Evolutionary conservation across 129 eudicot species (phyloP).

Genomic region (Glebionis coronaria): DNA sequence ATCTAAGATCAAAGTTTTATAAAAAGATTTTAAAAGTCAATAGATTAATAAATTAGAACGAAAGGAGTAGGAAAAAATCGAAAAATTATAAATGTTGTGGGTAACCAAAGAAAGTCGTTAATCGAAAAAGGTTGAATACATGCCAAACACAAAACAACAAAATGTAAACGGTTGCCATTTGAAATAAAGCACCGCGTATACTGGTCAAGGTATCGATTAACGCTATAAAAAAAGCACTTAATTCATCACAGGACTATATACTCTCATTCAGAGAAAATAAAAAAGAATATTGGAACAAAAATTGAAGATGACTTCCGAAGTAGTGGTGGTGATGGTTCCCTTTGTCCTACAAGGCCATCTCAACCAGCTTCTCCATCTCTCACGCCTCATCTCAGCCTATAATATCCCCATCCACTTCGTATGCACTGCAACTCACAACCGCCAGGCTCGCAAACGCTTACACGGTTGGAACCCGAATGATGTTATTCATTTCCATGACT

Average conservation of each 20-base stretch:
- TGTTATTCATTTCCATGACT: constrained; percentile 41
- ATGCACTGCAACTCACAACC: constrained; percentile 37
- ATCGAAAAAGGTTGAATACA: too few species aligned
- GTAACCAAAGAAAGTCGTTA: too few species aligned
- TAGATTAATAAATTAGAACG: too few species aligned
- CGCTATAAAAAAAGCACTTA: background rate
- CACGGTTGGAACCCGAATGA: constrained; percentile 26
- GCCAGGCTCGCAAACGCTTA: constrained; percentile 36
- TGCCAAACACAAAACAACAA: too few species aligned
- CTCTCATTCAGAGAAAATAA: background rate
- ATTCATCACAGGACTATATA: background rate
- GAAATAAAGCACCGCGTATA: too few species aligned
- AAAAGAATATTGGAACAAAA: background rate
- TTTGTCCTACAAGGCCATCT: constrained; percentile 60
- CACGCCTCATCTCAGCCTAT: constrained; percentile 46
- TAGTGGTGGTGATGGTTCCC: constrained; percentile 53
- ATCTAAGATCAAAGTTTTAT: too few species aligned
- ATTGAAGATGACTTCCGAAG: constrained; percentile 15
- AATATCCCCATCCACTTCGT: constrained; percentile 41
- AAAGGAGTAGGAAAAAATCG: too few species aligned
- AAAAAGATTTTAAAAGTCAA: too few species aligned
- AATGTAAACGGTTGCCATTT: too few species aligned
- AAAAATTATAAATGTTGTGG: too few species aligned
- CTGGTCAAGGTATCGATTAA: too few species aligned
- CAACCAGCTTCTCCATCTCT: constrained; percentile 57